These are phyloP conservation scores for Aspergillus unguis DNA, from an alignment of 2,329 filamentous ascomycete genomes.

Conservation along the genomic window DNA sequence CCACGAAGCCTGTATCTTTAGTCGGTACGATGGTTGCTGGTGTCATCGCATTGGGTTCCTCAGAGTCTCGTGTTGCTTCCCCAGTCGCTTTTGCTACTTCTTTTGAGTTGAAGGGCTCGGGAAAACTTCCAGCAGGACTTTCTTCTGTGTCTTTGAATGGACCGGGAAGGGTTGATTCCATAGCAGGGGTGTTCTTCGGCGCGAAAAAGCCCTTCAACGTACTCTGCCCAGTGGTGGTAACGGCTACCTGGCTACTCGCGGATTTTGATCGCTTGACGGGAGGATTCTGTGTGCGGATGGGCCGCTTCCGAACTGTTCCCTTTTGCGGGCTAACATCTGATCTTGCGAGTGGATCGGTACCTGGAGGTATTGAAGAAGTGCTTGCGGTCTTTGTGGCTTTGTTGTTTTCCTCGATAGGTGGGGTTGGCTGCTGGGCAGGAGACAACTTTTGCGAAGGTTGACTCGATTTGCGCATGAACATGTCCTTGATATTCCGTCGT, in stretches of 20 bases:
- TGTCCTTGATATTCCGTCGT: constrained; percentile 81
- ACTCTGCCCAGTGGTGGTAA: constrained; percentile 50
- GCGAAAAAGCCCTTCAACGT: constrained; percentile 80
- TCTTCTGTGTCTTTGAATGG: neutral
- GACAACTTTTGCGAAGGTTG: constrained; percentile 16
- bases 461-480: constrained; percentile 68
- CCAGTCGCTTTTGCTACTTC: neutral
- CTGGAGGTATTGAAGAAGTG: neutral
- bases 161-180: neutral
- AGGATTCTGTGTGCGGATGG: constrained; percentile 29
- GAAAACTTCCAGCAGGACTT: neutral
- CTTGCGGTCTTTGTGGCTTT: neutral
- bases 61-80: neutral
- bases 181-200: constrained; percentile 45
- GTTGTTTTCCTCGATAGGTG: neutral
- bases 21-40: constrained; percentile 20
- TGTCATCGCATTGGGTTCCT: constrained; percentile 1
- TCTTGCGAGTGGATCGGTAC: neutral
- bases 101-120: neutral
- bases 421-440: neutral
- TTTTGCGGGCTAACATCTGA: constrained; percentile 11
- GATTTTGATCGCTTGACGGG: constrained; percentile 53
- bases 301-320: constrained; percentile 37
- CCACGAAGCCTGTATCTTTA: constrained; percentile 52
- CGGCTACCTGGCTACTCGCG: constrained; percentile 19